phyloP scores from a whole-genome alignment of 495 filamentous ascomycete species.

The Lasiosphaeriaceae sp. region DNA sequence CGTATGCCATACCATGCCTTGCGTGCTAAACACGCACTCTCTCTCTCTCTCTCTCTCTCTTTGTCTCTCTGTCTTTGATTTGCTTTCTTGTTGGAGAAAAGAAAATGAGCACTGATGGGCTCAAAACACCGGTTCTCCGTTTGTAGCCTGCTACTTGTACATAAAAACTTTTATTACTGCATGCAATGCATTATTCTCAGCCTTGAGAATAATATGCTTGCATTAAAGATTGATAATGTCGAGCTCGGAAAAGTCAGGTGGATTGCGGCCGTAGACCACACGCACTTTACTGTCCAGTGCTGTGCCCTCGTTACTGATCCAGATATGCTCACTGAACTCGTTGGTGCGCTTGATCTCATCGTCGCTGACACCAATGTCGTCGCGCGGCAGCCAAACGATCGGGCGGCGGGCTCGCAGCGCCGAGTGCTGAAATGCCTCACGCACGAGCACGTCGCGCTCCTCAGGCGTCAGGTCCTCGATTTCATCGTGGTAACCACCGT shows the following conservation, averaged over 20 bases:
- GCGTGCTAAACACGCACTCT: no score
- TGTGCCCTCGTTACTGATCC: conserved; percentile 91
- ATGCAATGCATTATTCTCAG: no score
- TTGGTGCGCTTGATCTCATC: conserved; percentile 82
- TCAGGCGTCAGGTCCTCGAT: conserved; percentile 92
- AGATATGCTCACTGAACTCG: conserved; percentile 75
- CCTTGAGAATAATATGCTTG: no score
- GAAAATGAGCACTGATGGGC: no score
- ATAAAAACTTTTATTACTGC: no score
- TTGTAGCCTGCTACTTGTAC: not conserved
- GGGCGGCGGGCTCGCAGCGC: conserved; percentile 82
- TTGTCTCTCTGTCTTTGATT: no score
- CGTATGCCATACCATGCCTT: no score
- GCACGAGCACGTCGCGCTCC: conserved; percentile 81
- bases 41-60: no score
- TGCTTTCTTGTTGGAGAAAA: no score
- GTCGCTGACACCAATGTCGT: conserved; percentile 85
- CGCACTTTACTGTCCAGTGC: conserved; percentile 78
- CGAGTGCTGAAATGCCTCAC: conserved; percentile 85
- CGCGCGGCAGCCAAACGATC: conserved; percentile 90
- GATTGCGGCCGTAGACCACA: conserved; percentile 83
- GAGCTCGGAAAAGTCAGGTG: conserved; percentile 87
- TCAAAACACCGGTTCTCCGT: no score
- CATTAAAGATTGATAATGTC: conserved; percentile 78
- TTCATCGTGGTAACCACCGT: conserved; percentile 81